Evolutionary conservation across 129 eudicot genomes (phyloP), one percentile per base, ranked within the genome.

Genomic region (Flaveria brownii): DNA sequence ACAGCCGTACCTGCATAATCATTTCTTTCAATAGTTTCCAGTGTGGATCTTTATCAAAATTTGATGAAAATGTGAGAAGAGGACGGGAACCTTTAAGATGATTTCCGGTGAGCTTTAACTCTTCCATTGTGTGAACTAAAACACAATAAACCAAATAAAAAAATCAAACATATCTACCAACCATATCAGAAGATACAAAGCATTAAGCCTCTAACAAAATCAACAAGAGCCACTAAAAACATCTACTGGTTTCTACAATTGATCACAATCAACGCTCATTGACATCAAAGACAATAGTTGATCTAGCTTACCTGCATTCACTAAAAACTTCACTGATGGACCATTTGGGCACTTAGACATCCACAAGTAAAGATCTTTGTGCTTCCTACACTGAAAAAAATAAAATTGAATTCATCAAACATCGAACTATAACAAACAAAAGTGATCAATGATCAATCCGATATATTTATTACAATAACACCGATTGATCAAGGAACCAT

Each of bases 261-360:
- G 41, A 1, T 36, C 41, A 36, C 0, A 36, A 36, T 36, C 41
- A 36, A 4, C 1, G 41, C 1, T 36, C 1, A 5, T 36, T 36
- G 1, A 36, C 41, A 36, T 36, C 41, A 36, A 36, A 5, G 1
- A 36, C 1, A 5, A 36, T 7, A 36, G 41, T 12, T 11, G 22
- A 20, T 70, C 6, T 36, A 50, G 41, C 64, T 81, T 69, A 93
- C 99, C 97, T 66, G 97, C 99, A 87, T 94, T 91, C 57, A 94
- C 99, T 75, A 94, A 71, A 71, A 94, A 94, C 87, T 91, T 94
- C 23, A 94, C 97, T 42, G 99, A 94, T 64, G 99, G 99, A 49
- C 99, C 99, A 59, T 85, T 91, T 0, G 99, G 99, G 86, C 97
- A 94, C 85, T 91, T 94, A 26, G 94, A 93, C 99, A 94, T 88